These are phyloP conservation scores for Coemansia sp. DNA, from an alignment of 192 early-diverging fungal species.

Conservation along the genomic window DNA sequence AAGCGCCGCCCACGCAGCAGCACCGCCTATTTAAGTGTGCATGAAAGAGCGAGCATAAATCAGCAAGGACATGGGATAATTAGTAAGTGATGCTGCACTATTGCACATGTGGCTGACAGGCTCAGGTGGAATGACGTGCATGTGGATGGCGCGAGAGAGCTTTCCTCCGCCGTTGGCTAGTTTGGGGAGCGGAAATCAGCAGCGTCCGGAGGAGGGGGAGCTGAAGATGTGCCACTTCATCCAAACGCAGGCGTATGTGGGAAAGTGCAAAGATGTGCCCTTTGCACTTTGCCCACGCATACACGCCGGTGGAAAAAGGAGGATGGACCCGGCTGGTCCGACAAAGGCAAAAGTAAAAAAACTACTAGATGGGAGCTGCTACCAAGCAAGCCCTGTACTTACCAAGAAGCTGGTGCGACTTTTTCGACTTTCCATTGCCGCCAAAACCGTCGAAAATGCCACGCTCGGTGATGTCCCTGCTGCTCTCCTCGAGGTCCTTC, in stretches of 20 bases:
- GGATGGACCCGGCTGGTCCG: background rate
- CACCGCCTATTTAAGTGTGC: constrained; percentile 37
- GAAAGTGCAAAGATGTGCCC: background rate
- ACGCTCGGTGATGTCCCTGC: constrained; percentile 18
- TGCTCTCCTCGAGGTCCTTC: constrained; percentile 15
- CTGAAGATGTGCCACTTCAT: background rate
- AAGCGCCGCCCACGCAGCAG: constrained; percentile 57
- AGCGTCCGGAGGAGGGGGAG: background rate
- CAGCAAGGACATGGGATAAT: background rate
- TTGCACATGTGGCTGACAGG: constrained; percentile 4
- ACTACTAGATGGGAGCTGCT: constrained; percentile 1
- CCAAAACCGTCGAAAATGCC: constrained; percentile 44
- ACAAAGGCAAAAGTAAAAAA: background rate
- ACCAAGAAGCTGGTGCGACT: constrained; percentile 56
- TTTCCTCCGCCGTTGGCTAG: background rate
- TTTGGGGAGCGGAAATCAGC: constrained; percentile 10
- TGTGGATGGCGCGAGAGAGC: constrained; percentile 2
- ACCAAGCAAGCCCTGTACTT: constrained; percentile 24
- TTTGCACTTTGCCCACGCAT: background rate
- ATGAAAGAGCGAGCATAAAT: background rate
- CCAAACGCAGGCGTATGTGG: background rate
- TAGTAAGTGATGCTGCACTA: constrained; percentile 2
- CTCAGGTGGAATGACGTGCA: constrained; percentile 9
- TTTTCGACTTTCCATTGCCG: constrained; percentile 48
- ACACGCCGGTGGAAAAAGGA: background rate